phyloP scores from a whole-genome alignment of 2,329 filamentous ascomycete genomes.

The Orbilia javanica region DNA sequence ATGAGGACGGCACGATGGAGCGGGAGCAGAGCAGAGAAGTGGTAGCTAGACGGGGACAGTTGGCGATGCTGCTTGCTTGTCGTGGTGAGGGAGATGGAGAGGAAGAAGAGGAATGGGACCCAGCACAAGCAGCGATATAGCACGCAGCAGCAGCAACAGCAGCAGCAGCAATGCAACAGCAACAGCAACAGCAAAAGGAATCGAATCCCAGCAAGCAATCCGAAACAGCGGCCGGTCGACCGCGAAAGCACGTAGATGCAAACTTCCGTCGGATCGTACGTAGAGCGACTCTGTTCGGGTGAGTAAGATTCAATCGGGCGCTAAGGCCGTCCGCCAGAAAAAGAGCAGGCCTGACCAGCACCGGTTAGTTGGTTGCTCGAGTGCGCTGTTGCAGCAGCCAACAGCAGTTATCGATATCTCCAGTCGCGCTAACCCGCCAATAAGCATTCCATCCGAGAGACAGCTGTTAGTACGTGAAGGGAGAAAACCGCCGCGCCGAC shows the following conservation, averaged over 20 bases:
- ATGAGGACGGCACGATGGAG: not conserved
- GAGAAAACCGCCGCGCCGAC: not conserved
- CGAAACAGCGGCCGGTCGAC: conserved; percentile 20
- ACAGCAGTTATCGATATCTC: conserved; percentile 7
- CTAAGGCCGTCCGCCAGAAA: conserved; percentile 19
- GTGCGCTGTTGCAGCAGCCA: not conserved
- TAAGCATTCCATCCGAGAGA: conserved; percentile 16
- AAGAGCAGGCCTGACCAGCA: conserved; percentile 15
- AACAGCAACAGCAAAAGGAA: conserved; percentile 20
- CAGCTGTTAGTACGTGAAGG: not conserved
- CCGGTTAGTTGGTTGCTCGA: not conserved
- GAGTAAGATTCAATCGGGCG: conserved; percentile 24
- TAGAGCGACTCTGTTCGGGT: conserved; percentile 4
- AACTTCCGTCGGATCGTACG: not conserved
- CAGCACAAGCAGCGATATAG: conserved; percentile 9
- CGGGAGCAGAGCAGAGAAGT: not conserved
- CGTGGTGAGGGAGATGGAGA: not conserved
- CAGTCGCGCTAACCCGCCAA: conserved; percentile 18
- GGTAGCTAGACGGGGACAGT: not conserved
- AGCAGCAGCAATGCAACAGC: conserved; percentile 14
- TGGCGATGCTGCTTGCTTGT: not conserved
- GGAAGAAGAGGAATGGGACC: not conserved
- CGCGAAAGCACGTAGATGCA: conserved; percentile 33
- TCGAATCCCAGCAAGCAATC: conserved; percentile 14
- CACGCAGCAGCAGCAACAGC: not conserved